These are phyloP conservation scores for Candida ortonii DNA, from an alignment of 805 yeast genomes.

Conservation along the genomic window DNA sequence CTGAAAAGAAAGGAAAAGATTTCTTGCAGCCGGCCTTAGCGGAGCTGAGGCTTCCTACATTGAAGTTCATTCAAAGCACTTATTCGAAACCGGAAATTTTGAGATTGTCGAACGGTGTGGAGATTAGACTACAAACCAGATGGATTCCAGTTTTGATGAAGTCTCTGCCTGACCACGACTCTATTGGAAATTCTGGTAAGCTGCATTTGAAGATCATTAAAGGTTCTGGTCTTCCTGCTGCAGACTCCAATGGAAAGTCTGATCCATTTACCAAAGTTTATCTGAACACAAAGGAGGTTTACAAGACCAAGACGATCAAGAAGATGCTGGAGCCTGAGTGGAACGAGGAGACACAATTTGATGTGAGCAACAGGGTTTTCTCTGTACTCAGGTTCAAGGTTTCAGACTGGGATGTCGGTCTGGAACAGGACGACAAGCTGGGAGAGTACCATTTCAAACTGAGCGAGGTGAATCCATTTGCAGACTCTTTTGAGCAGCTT, in stretches of 20 bases:
- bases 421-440: slow-evolving; percentile 76
- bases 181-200: slow-evolving; percentile 71
- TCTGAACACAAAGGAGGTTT: slow-evolving; percentile 60
- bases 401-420: slow-evolving; percentile 92
- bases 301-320: slow-evolving; percentile 77
- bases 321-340: slow-evolving; percentile 88
- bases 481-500: slow-evolving; percentile 42
- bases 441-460: slow-evolving; percentile 64
- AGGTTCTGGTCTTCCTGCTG: slow-evolving; percentile 72
- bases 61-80: slow-evolving; percentile 61
- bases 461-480: slow-evolving; percentile 56
- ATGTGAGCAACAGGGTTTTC: slow-evolving; percentile 59
- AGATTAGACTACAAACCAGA: slow-evolving; percentile 55
- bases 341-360: slow-evolving; percentile 66
- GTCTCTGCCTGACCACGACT: slow-evolving; percentile 69
- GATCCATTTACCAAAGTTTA: slow-evolving; percentile 83
- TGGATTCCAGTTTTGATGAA: slow-evolving; percentile 74
- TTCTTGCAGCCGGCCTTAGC: slow-evolving; percentile 58
- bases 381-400: slow-evolving; percentile 57
- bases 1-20: slow-evolving; percentile 51
- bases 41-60: slow-evolving; percentile 63
- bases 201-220: slow-evolving; percentile 57
- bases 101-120: slow-evolving; percentile 40
- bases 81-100: slow-evolving; percentile 59
- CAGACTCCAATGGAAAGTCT: slow-evolving; percentile 89